phyloP scores from a whole-genome alignment of 768 basidiomycete species.

The Leccinum obscurum region DNA sequence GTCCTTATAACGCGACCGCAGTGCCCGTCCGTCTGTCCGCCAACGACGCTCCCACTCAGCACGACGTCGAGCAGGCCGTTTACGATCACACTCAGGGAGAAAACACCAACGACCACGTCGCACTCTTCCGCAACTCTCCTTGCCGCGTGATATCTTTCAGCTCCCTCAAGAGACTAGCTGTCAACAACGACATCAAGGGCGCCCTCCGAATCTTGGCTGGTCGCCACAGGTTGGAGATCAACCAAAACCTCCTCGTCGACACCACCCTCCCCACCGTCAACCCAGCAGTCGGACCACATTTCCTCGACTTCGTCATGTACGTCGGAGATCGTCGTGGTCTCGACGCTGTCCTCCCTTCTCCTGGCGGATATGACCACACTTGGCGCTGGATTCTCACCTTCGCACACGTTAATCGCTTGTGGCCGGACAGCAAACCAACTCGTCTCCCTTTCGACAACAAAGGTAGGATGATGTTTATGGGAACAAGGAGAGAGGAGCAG shows the following conservation, averaged over 20 bases:
- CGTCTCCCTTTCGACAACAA: not conserved
- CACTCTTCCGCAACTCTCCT: not conserved
- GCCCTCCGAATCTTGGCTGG: not conserved
- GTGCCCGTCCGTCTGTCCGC: not conserved
- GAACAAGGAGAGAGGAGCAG: not conserved
- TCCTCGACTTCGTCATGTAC: conserved; percentile 6
- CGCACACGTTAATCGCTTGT: not conserved
- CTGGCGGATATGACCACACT: not conserved
- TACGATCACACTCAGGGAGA: not conserved
- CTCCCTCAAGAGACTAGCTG: not conserved
- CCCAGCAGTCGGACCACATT: not conserved
- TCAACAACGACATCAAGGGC: not conserved
- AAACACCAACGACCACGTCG: not conserved
- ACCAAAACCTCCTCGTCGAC: not conserved
- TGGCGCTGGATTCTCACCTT: not conserved
- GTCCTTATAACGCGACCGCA: not conserved
- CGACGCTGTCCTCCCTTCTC: not conserved
- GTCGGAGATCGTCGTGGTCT: not conserved
- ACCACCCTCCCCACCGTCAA: not conserved
- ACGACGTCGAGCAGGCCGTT: not conserved
- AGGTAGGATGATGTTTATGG: not conserved
- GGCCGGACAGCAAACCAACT: not conserved
- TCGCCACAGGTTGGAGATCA: not conserved
- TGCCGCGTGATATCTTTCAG: not conserved
- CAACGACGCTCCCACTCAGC: not conserved